These are phyloP conservation scores for Tuber melanosporum DNA, from an alignment of 495 filamentous ascomycete genomes.

Conservation along the genomic window DNA sequence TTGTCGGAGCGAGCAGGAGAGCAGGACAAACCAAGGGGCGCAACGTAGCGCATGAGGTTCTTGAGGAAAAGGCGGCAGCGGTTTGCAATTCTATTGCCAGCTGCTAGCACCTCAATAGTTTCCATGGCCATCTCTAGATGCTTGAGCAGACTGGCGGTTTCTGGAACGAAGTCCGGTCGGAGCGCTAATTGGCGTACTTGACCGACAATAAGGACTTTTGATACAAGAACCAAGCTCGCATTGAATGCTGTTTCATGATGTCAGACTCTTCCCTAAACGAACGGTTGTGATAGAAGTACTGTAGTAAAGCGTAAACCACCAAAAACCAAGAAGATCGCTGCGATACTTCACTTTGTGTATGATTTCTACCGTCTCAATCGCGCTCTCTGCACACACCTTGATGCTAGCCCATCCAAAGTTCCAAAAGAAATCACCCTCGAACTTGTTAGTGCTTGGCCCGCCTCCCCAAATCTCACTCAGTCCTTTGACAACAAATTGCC, in stretches of 20 bases:
- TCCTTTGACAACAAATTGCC: conserved; percentile 44
- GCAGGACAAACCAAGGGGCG: conserved; percentile 31
- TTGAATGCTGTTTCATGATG: conserved; percentile 43
- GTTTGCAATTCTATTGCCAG: conserved; percentile 46
- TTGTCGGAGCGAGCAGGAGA: not conserved
- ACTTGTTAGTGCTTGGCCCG: conserved; percentile 36
- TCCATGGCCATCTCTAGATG: conserved; percentile 43
- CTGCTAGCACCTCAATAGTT: conserved; percentile 43
- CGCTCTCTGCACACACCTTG: conserved; percentile 43
- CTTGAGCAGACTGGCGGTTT: conserved; percentile 31
- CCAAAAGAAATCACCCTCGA: conserved; percentile 41
- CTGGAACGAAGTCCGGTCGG: conserved; percentile 29
- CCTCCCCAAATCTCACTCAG: conserved; percentile 39
- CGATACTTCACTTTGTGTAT: conserved; percentile 42
- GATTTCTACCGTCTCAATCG: conserved; percentile 45
- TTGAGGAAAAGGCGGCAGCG: conserved; percentile 45
- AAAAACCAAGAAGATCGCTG: conserved; percentile 44
- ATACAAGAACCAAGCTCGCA: conserved; percentile 44
- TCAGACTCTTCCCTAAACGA: not conserved
- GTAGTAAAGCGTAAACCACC: conserved; percentile 48
- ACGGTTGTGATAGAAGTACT: conserved; percentile 25
- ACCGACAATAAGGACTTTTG: conserved; percentile 40
- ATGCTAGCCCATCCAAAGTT: conserved; percentile 45
- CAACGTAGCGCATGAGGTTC: conserved; percentile 41
- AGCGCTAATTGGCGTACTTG: conserved; percentile 37